Percentiles rank a stretch among this genome's conserved stretches.
These are phyloP conservation scores for Centella asiatica DNA, from an alignment of 129 eudicot genomes.

Conservation along the genomic window DNA sequence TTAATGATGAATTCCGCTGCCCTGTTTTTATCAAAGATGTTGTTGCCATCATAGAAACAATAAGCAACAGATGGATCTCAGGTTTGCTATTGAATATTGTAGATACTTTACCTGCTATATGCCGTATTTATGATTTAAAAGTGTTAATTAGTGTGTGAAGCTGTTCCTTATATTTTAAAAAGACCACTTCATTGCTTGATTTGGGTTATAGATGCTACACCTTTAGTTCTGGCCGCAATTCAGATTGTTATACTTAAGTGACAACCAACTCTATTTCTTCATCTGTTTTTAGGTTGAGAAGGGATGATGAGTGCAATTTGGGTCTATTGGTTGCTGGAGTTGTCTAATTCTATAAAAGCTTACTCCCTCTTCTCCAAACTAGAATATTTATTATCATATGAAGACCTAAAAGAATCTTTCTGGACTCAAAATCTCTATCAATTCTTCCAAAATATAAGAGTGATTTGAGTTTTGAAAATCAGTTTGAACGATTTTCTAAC, in stretches of 20 bases:
- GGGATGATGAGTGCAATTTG: not conserved
- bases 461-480: no score
- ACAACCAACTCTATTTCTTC: not conserved
- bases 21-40: constrained; percentile 79
- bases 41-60: constrained; percentile 38
- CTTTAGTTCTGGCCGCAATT: not conserved
- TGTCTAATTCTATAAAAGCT: not conserved
- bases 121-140: not conserved
- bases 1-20: constrained; percentile 78
- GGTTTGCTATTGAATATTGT: constrained; percentile 33
- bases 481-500: no score
- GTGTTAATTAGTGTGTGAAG: not conserved
- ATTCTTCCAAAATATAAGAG: no score
- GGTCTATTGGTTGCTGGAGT: not conserved
- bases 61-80: constrained; percentile 66
- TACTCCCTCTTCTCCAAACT: no score
- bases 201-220: not conserved
- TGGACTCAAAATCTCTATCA: no score
- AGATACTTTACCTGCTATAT: not conserved
- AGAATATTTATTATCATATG: no score
- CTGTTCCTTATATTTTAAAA: not conserved
- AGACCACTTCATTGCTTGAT: not conserved
- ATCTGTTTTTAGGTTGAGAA: not conserved
- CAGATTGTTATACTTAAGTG: not conserved
- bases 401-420: no score